Conservation (phyloP, 257 asterid species). For the Solanum ossicruentum region DNA sequence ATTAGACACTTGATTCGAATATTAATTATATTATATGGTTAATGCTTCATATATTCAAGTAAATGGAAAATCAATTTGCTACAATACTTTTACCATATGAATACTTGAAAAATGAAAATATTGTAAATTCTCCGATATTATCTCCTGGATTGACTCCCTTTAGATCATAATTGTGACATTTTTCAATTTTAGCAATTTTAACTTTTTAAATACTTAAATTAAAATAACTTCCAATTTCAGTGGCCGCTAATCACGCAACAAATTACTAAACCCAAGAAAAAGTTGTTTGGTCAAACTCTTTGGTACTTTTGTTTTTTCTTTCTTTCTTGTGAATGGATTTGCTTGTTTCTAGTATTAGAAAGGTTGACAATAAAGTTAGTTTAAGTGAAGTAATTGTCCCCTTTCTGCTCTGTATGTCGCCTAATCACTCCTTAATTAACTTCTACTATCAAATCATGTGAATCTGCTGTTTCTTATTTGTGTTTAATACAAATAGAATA, state of each 20-base stretch:
- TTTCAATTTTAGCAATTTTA: too few species aligned
- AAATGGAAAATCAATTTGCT: neutral
- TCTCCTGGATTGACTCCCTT: neutral
- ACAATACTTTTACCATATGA: neutral
- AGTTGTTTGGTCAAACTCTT: slow-evolving; percentile 34
- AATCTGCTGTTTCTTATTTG: neutral
- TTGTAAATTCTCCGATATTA: neutral
- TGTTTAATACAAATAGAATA: neutral
- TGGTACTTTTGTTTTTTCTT: neutral
- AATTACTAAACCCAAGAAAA: slow-evolving; percentile 15
- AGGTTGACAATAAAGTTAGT: neutral
- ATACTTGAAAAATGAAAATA: neutral
- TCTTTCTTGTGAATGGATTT: neutral
- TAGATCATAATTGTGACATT: too few species aligned
- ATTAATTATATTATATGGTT: neutral
- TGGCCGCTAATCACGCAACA: slow-evolving; percentile 44
- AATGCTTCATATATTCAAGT: neutral
- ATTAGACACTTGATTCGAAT: neutral
- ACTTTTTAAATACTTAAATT: neutral
- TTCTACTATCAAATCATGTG: neutral
- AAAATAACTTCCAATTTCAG: neutral
- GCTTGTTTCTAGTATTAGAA: neutral
- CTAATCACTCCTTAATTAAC: neutral
- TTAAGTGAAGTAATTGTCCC: neutral
- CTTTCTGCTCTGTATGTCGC: neutral